Conservation (phyloP, 2,329 filamentous ascomycete species). For the Clonostachys rosea region DNA sequence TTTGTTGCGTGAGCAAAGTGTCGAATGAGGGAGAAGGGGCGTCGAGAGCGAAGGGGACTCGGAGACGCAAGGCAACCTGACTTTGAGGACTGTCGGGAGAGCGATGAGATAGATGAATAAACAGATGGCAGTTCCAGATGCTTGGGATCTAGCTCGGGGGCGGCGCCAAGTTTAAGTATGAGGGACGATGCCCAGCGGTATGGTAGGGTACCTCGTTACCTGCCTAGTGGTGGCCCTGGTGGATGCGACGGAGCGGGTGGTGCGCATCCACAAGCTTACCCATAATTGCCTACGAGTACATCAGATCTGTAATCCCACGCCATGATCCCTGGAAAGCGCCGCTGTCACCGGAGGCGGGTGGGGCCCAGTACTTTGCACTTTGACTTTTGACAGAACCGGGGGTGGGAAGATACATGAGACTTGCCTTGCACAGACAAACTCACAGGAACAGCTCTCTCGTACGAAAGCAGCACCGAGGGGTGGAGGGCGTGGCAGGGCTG, state of each 20-base stretch:
- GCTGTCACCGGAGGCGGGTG: background rate
- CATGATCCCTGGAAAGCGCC: conserved; percentile 4
- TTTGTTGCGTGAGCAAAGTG: background rate
- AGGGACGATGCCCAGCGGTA: background rate
- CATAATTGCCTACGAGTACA: background rate
- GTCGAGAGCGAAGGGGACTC: no score
- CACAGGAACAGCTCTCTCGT: no score
- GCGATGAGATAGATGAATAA: background rate
- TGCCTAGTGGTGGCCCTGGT: background rate
- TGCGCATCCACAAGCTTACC: background rate
- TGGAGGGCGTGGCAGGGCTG: no score
- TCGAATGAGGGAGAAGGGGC: no score
- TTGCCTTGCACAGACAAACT: no score
- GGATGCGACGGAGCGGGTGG: background rate
- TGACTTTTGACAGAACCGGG: no score
- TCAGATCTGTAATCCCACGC: conserved; percentile 4
- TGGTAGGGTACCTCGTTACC: background rate
- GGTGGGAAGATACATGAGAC: no score
- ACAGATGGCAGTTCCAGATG: background rate
- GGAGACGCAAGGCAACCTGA: background rate
- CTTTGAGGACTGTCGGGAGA: background rate
- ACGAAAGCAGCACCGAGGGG: no score
- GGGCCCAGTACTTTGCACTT: background rate
- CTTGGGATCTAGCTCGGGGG: conserved; percentile 1
- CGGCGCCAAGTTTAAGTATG: conserved; percentile 4